phyloP scores from a whole-genome alignment of 208 protist genomes.

The Leishmania guyanensis region DNA sequence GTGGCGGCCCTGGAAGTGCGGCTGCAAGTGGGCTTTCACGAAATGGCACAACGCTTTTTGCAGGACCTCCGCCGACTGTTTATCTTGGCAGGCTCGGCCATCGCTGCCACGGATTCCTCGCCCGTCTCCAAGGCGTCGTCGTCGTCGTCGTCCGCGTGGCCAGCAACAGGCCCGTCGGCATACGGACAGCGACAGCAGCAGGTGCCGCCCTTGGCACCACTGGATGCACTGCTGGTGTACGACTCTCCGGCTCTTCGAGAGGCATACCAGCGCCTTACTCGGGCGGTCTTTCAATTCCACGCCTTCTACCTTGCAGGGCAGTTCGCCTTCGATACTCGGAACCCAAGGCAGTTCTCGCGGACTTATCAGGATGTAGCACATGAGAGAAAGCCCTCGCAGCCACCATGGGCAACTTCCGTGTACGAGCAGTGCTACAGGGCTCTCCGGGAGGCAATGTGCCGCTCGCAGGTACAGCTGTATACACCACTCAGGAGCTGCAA shows the following conservation, averaged over 20 bases:
- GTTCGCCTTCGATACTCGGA: slow-evolving; percentile 2
- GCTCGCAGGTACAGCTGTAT: background rate
- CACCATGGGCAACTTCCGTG: slow-evolving; percentile 1
- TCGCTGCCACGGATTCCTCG: background rate
- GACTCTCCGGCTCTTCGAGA: slow-evolving; percentile 26
- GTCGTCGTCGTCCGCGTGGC: background rate
- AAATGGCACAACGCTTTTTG: slow-evolving; percentile 39
- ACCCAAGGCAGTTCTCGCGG: too few species aligned
- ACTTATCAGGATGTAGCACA: background rate
- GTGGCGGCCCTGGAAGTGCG: slow-evolving; percentile 23
- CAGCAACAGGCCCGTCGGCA: background rate
- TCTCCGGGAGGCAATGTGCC: slow-evolving; percentile 3
- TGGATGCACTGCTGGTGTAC: slow-evolving; percentile 33
- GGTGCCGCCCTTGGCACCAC: background rate
- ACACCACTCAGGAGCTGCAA: background rate
- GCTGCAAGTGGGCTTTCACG: slow-evolving; percentile 39
- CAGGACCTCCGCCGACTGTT: slow-evolving; percentile 50
- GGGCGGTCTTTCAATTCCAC: slow-evolving; percentile 19
- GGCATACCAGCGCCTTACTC: slow-evolving; percentile 34
- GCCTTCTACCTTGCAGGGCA: slow-evolving; percentile 35
- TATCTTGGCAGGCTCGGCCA: slow-evolving; percentile 5
- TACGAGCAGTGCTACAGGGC: slow-evolving; percentile 21
- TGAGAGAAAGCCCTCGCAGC: background rate
- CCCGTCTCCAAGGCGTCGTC: background rate
- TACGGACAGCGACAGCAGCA: background rate